phyloP scores from a whole-genome alignment of 495 filamentous ascomycete genomes.

The Neurospora intermedia region DNA sequence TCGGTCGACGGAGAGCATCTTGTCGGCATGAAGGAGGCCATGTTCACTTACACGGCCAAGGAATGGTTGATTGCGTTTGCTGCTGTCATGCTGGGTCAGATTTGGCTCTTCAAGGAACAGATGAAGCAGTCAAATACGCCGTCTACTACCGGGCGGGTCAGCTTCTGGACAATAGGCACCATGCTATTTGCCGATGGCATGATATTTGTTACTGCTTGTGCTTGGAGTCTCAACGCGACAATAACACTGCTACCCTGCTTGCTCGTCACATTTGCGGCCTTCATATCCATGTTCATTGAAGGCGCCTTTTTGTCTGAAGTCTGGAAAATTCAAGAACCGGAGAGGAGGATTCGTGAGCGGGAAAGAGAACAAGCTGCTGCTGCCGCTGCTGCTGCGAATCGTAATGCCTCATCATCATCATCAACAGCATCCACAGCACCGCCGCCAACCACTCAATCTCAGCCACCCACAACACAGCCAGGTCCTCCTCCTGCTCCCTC shows the following conservation, averaged over 20 bases:
- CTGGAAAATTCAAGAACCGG: slow-evolving; percentile 76
- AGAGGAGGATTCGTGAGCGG: slow-evolving; percentile 51
- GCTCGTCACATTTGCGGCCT: slow-evolving; percentile 62
- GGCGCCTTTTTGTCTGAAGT: slow-evolving; percentile 84
- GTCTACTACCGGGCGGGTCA: slow-evolving; percentile 84
- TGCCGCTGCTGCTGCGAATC: slow-evolving; percentile 1
- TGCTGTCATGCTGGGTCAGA: slow-evolving; percentile 53
- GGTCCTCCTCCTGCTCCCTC: slow-evolving; percentile 50
- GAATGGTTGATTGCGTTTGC: slow-evolving; percentile 58
- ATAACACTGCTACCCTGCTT: slow-evolving; percentile 60
- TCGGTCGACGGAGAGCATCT: slow-evolving; percentile 57
- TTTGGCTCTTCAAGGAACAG: slow-evolving; percentile 67
- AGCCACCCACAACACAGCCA: slow-evolving; percentile 20
- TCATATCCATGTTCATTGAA: slow-evolving; percentile 50
- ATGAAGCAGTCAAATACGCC: slow-evolving; percentile 88
- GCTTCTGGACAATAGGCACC: slow-evolving; percentile 74
- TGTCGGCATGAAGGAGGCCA: slow-evolving; percentile 66
- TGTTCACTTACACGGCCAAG: slow-evolving; percentile 54
- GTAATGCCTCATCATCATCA: slow-evolving; percentile 26
- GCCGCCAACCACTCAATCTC: slow-evolving; percentile 6
- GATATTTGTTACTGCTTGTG: slow-evolving; percentile 46
- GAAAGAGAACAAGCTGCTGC: slow-evolving; percentile 30
- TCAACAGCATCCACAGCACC: slow-evolving; percentile 5
- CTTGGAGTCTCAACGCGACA: slow-evolving; percentile 53
- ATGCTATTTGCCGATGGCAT: slow-evolving; percentile 81